Percentiles rank a stretch among this genome's conserved stretches.
Evolutionary conservation across 129 eudicot species (phyloP).

Genomic region (Logfia minima): DNA sequence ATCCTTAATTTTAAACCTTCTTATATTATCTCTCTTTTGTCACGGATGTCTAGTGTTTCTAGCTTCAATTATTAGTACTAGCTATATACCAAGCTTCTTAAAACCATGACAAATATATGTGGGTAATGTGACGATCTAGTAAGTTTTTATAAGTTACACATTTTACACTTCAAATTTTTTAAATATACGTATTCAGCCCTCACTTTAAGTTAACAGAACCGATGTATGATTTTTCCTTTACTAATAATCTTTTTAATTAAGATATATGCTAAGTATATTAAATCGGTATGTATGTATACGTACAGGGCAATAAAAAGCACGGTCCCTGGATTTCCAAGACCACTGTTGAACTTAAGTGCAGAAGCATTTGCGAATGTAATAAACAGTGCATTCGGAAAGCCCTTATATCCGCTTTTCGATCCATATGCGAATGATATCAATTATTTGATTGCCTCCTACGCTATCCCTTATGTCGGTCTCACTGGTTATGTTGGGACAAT

Average conservation of each 20-base stretch:
- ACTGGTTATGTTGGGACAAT: slow-evolving; percentile 47
- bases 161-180: no score
- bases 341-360: slow-evolving; percentile 38
- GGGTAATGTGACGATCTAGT: no score
- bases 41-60: neutral
- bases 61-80: neutral
- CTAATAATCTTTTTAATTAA: no score
- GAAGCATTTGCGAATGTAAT: slow-evolving; percentile 33
- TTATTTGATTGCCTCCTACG: slow-evolving; percentile 43
- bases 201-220: no score
- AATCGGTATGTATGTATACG: neutral
- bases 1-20: no score
- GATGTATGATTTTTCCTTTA: no score
- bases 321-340: slow-evolving; percentile 47
- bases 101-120: no score
- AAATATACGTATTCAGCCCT: no score
- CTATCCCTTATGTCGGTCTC: slow-evolving; percentile 55
- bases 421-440: slow-evolving; percentile 39
- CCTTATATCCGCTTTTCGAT: slow-evolving; percentile 42
- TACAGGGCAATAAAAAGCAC: slow-evolving; percentile 40
- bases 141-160: no score
- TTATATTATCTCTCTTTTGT: neutral
- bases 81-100: no score
- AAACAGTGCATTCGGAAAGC: slow-evolving; percentile 38
- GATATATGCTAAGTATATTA: no score